These are phyloP conservation scores for Penicillium digitatum DNA, from an alignment of 2,329 filamentous ascomycete species.

Conservation along the genomic window DNA sequence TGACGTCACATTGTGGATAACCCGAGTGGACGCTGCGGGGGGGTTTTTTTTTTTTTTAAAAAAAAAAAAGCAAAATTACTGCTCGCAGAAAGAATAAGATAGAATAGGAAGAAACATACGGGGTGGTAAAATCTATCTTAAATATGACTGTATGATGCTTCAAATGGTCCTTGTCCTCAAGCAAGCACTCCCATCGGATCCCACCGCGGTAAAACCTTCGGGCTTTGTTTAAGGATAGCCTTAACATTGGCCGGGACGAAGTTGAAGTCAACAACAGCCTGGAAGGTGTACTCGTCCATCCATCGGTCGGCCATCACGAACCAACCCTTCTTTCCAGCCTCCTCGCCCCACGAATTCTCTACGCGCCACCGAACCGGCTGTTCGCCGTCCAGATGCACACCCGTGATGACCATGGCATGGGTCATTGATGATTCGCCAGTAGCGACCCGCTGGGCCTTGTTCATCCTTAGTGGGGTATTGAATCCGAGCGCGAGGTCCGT, in stretches of 20 bases:
- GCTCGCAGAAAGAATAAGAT: too few species aligned
- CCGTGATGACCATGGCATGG: background rate
- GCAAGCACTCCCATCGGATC: background rate
- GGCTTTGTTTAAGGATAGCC: background rate
- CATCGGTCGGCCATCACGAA: background rate
- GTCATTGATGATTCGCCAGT: background rate
- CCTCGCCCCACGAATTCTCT: background rate
- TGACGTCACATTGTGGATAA: constrained; percentile 20
- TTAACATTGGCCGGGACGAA: background rate
- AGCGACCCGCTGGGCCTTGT: background rate
- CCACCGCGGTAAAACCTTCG: background rate
- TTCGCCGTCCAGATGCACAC: background rate
- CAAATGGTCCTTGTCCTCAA: background rate
- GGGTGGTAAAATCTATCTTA: too few species aligned
- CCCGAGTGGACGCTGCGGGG: too few species aligned
- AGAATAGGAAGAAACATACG: too few species aligned
- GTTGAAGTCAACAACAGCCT: background rate
- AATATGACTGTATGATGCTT: too few species aligned
- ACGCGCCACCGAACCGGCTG: background rate
- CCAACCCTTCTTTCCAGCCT: background rate
- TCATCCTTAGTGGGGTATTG: background rate
- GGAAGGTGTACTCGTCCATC: background rate
- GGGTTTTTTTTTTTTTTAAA: too few species aligned
- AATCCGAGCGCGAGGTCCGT: background rate
- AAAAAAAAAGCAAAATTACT: too few species aligned